A percentile compares a stretch with the other conserved stretches of the same genome.
These are phyloP conservation scores for Eutypa lata DNA, from an alignment of 2,329 filamentous ascomycete genomes.

Conservation along the genomic window DNA sequence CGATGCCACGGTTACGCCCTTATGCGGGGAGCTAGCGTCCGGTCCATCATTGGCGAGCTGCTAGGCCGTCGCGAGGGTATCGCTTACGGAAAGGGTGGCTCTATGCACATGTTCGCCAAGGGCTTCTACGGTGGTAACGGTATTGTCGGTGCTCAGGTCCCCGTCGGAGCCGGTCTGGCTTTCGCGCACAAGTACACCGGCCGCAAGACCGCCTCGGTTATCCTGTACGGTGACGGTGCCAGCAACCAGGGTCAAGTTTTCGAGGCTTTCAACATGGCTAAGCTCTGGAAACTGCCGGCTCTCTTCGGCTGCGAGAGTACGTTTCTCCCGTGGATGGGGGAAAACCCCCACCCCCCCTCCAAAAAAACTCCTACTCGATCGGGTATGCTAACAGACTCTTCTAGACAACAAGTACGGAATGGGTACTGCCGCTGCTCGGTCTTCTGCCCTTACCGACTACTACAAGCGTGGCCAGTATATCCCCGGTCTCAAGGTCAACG, in stretches of 20 bases:
- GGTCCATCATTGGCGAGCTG: constrained; percentile 93
- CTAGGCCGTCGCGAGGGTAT: constrained; percentile 95
- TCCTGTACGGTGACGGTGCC: constrained; percentile 96
- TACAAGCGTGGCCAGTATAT: constrained; percentile 99
- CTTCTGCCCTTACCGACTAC: constrained; percentile 96
- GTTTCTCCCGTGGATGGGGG: constrained; percentile 35
- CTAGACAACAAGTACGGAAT: constrained; percentile 99
- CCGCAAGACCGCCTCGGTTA: constrained; percentile 80
- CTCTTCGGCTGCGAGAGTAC: constrained; percentile 98
- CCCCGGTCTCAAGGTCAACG: constrained; percentile 98
- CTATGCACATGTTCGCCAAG: constrained; percentile 99
- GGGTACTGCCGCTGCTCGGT: constrained; percentile 93
- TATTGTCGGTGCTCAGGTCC: constrained; percentile 97
- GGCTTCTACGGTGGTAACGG: constrained; percentile 99
- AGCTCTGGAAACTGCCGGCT: constrained; percentile 94
- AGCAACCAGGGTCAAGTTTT: constrained; percentile 99
- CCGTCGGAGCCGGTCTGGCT: constrained; percentile 91
- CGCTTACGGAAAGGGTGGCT: constrained; percentile 97
- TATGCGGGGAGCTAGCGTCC: constrained; percentile 89
- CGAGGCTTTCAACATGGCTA: constrained; percentile 99
- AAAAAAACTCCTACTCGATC: too few relatives aligned
- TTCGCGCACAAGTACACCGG: constrained; percentile 95
- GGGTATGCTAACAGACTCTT: constrained; percentile 21
- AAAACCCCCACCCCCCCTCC: background rate
- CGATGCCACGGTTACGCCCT: constrained; percentile 97